Evolutionary conservation across 2,329 filamentous ascomycete species (phyloP), one percentile per base, ranked within the genome.

Genomic region (Penicillium capsulatum): DNA sequence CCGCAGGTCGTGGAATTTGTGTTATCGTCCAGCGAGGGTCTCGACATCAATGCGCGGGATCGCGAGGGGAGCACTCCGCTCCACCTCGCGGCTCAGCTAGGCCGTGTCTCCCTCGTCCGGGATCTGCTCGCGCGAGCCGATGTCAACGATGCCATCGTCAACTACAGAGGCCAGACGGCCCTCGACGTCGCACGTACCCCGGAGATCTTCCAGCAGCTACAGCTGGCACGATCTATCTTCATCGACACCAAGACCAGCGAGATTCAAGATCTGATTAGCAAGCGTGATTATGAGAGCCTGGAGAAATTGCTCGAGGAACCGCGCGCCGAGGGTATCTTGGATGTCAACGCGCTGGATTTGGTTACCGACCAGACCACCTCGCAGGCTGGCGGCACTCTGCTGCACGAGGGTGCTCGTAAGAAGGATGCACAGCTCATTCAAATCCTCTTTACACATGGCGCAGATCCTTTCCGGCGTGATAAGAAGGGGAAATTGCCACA

Each of bases 401-500:
- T 98, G 20, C 92, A 98, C 61, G 91, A 98, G 63, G 92, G 91
- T 0, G 90, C 92, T 5, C 81, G 89, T 53, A 88, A 84, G 62
- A 89, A 80, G 67, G 90, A 98, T 58, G 82, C 81, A 16, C 84
- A 86, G 54, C 76, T 98, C 15, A 94, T 95, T 42, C 86, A 97
- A 60, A 77, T 95, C 13, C 75, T 98, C 9, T 73, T 98, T 26
- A 80, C 97, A 36, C 94, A 97, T 59, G 92, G 92, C 8, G 92
- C 91, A 8, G 92, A 98, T 64, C 92, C 92, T 0, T 98, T 98
- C 69, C 83, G 89, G 40, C 81, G 92, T 44, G 92, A 98, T 66
- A 86, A 89, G 55, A 95, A 89, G 68, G 92, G 92, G 34, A 97
- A 94, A 66, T 75, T 98, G 20, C 89, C 92, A 2, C 92, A 98